Base-by-base conservation (phyloP, 1,139 yeast genomes). In the Nakaseomyces bracarensis region DNA sequence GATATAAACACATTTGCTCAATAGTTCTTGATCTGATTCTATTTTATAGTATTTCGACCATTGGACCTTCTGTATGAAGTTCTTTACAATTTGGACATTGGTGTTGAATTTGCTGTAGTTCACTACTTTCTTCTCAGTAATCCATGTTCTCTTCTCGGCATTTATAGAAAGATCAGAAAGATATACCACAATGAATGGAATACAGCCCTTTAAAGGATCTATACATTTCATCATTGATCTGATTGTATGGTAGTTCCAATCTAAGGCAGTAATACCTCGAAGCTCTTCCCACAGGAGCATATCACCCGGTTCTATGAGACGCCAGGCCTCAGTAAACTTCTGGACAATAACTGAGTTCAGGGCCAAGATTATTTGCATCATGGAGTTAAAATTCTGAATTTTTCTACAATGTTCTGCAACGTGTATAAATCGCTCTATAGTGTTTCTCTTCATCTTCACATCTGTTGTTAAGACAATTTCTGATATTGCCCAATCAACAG, bases 401-500 rank as follows among this genome's bases (percentile, higher is more conserved):
- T 57, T 61, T 51, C 67, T 71, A 60, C 91, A 80, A 49, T 79
- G 75, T 46, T 80, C 79, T 0, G 96, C 97, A 46, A 89, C 67
- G 54, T 86, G 96, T 45, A 91, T 84, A 54, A 85, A 85, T 51
- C 93, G 68, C 16, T 87, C 78, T 13, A 89, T 74, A 1, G 89
- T 73, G 43, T 75, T 71, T 34, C 77, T 77, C 49, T 91, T 70
- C 53, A 82, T 78, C 10, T 66, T 67, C 30, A 72, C 66, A 33
- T 70, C 68, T 43, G 71, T 71, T 7, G 96, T 85, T 47, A 91
- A 66, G 13, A 86, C 62, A 42, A 91, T 75, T 63, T 91, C 96
- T 1, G 96, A 84, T 34, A 85, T 79, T 39, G 87, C 79, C 98
- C 98, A 91, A 57, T 85, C 85, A 5, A 85, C 86, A 72, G 85